Evolutionary conservation across 2,329 filamentous ascomycete species (phyloP).

Genomic region (Nannizzia gypsea): DNA sequence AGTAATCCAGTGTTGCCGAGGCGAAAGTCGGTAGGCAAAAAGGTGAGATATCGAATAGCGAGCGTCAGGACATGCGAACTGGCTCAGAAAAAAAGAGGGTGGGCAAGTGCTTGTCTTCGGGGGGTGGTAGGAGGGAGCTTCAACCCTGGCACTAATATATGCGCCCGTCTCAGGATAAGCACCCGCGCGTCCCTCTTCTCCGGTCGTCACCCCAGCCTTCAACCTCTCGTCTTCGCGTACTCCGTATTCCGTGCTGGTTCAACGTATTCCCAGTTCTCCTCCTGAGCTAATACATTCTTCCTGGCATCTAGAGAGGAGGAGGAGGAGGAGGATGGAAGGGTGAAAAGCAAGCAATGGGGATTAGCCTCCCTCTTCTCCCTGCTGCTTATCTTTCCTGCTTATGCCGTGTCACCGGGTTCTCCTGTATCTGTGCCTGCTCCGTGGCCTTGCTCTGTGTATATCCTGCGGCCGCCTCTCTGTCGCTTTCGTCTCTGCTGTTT

Average conservation of each 20-base stretch:
- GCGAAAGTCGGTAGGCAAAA: neutral
- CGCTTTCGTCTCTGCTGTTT: neutral
- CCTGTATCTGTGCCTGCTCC: neutral
- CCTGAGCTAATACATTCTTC: neutral
- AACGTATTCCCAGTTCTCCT: neutral
- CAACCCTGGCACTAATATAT: neutral
- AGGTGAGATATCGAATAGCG: neutral
- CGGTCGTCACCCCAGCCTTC: too few species aligned
- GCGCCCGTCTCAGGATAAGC: neutral
- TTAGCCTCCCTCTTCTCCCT: neutral
- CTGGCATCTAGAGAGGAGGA: neutral
- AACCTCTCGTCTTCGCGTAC: neutral
- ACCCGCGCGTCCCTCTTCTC: neutral
- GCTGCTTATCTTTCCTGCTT: neutral
- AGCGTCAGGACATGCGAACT: neutral
- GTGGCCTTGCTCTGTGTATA: neutral
- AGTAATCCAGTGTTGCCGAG: neutral
- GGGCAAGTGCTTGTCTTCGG: neutral
- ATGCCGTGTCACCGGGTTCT: neutral
- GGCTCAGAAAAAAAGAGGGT: neutral
- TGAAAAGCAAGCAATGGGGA: neutral
- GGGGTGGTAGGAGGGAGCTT: too few species aligned
- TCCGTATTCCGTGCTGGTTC: neutral
- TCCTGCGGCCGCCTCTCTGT: neutral
- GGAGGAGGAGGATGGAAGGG: neutral